phyloP scores from a whole-genome alignment of 345 rosid species.

The Iberis pinnata region DNA sequence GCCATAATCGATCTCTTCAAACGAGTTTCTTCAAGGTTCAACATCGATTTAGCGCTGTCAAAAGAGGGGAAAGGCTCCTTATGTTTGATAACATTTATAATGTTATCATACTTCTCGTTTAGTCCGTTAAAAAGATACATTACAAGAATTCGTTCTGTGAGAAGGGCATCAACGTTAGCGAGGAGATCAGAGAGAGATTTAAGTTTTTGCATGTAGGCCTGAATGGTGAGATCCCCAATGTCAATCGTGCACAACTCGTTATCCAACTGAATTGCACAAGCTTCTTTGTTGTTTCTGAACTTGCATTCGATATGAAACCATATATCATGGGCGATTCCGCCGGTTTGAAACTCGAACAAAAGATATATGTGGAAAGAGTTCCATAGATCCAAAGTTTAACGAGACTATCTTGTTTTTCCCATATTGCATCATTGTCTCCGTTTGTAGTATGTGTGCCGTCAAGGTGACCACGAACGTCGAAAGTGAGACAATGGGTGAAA shows the following conservation, averaged over 20 bases:
- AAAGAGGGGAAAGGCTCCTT: not conserved
- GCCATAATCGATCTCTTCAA: too few relatives aligned
- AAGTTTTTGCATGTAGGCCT: not conserved
- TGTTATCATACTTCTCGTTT: not conserved
- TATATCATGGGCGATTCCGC: not conserved
- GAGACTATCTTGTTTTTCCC: too few relatives aligned
- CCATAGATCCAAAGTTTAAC: too few relatives aligned
- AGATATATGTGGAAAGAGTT: too few relatives aligned
- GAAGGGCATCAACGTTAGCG: not conserved
- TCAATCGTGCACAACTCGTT: not conserved
- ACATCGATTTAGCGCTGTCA: not conserved
- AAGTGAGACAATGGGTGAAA: too few relatives aligned
- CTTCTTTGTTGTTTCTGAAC: not conserved
- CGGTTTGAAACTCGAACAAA: not conserved
- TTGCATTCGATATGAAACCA: not conserved
- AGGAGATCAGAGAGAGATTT: not conserved
- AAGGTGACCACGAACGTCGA: too few relatives aligned
- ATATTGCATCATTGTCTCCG: too few relatives aligned
- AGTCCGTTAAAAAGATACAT: not conserved
- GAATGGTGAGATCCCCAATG: not conserved
- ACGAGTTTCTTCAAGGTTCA: not conserved
- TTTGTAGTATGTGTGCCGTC: too few relatives aligned
- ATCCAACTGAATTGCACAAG: not conserved
- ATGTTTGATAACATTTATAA: not conserved
- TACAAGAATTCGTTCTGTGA: not conserved